A percentile compares a stretch with the other conserved stretches of the same genome.
Evolutionary conservation across 805 yeast genomes (phyloP).

Genomic region (Ogataea haglerorum): DNA sequence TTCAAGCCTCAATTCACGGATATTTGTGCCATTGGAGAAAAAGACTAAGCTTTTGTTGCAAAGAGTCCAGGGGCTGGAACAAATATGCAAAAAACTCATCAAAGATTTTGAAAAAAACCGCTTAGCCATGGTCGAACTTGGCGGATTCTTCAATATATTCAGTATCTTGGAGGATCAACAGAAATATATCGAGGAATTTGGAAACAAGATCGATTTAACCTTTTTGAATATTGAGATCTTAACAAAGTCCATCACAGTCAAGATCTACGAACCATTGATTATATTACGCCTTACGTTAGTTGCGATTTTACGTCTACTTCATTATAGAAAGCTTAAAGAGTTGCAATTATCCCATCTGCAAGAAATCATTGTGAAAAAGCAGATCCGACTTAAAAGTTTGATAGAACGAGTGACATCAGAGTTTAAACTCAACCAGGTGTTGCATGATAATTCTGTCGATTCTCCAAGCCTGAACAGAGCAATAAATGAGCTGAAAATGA

Average conservation of each 20-base stretch:
- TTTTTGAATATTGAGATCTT: constrained; percentile 49
- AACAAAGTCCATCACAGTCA: constrained; percentile 35
- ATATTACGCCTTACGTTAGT: constrained; percentile 44
- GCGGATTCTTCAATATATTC: constrained; percentile 55
- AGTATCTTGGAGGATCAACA: constrained; percentile 42
- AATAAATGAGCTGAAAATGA: constrained; percentile 21
- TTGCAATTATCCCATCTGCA: constrained; percentile 43
- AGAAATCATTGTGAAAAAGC: constrained; percentile 39
- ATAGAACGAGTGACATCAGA: constrained; percentile 25
- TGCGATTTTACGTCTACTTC: constrained; percentile 42
- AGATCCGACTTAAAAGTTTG: constrained; percentile 27
- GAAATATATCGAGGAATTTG: constrained; percentile 44
- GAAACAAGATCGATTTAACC: constrained; percentile 48
- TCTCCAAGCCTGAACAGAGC: constrained; percentile 35
- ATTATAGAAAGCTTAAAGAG: constrained; percentile 50
- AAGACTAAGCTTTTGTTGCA: constrained; percentile 17
- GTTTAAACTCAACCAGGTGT: constrained; percentile 24
- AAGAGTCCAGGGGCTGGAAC: constrained; percentile 32
- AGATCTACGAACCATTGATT: constrained; percentile 50
- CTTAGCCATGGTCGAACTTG: constrained; percentile 44
- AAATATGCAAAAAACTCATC: constrained; percentile 35
- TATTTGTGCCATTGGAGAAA: constrained; percentile 28
- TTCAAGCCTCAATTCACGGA: constrained; percentile 23
- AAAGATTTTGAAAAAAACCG: constrained; percentile 40
- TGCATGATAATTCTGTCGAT: constrained; percentile 22